phyloP scores from a whole-genome alignment of 2,329 filamentous ascomycete genomes.

The Coniochaeta sp. region DNA sequence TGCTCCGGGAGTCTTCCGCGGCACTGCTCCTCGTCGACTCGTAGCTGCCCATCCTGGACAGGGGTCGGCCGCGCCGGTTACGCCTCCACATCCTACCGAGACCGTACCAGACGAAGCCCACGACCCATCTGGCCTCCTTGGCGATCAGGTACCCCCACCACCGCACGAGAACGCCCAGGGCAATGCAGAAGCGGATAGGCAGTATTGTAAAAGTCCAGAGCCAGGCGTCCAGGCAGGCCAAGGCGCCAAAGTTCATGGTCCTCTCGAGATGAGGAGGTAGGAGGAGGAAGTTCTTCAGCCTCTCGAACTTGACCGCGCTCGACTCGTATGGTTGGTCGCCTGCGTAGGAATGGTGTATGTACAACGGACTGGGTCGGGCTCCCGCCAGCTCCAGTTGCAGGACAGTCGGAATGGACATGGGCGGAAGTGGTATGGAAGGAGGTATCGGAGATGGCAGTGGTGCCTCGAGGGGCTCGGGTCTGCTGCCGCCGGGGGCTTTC shows the following conservation, averaged over 20 bases:
- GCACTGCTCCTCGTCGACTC: conserved; percentile 22
- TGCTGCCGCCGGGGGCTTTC: conserved; percentile 6
- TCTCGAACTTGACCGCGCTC: conserved; percentile 83
- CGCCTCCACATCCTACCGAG: conserved; percentile 70
- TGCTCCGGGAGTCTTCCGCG: conserved; percentile 30
- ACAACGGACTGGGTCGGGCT: conserved; percentile 55
- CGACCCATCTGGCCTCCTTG: conserved; percentile 65
- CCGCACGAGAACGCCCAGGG: conserved; percentile 63
- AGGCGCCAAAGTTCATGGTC: conserved; percentile 76
- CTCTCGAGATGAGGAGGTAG: conserved; percentile 77
- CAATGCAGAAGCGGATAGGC: conserved; percentile 79
- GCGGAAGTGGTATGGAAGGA: conserved; percentile 51
- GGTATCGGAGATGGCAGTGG: conserved; percentile 39
- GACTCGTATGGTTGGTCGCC: conserved; percentile 76
- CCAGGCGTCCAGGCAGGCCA: conserved; percentile 94
- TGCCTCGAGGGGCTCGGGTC: conserved; percentile 16
- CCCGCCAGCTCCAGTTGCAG: conserved; percentile 58
- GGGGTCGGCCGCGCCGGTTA: conserved; percentile 37
- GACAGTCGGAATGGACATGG: conserved; percentile 59
- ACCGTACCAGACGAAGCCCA: conserved; percentile 71
- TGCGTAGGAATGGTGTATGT: conserved; percentile 52
- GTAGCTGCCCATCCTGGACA: conserved; percentile 16
- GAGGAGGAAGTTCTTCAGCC: conserved; percentile 80
- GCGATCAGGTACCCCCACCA: conserved; percentile 71
- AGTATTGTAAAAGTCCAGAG: conserved; percentile 94